These are phyloP conservation scores for Ophiobolus disseminans DNA, from an alignment of 2,329 filamentous ascomycete genomes.

Conservation along the genomic window DNA sequence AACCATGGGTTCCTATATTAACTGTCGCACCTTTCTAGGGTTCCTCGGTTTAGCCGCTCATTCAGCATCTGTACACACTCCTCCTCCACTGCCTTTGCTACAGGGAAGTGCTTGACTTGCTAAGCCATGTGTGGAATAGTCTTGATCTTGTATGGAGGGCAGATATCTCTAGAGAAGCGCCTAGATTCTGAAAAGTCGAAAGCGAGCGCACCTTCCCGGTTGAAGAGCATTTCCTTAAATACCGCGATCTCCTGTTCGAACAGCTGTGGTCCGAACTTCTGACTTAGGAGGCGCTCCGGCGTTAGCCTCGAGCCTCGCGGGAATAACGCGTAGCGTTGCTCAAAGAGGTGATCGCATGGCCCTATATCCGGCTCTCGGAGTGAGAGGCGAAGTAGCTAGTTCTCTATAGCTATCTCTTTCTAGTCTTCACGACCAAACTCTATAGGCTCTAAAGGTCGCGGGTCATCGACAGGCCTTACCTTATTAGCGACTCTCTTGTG, in stretches of 20 bases:
- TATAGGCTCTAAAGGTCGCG: neutral
- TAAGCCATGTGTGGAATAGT: neutral
- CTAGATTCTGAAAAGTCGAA: neutral
- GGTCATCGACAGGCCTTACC: neutral
- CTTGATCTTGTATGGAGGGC: neutral
- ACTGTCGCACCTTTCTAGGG: neutral
- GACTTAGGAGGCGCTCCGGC: neutral
- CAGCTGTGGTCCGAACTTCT: neutral
- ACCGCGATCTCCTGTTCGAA: neutral
- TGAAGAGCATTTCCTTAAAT: neutral
- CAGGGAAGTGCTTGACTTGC: neutral
- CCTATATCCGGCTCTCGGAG: neutral
- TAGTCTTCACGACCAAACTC: neutral
- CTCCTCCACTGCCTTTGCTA: neutral
- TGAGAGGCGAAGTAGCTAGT: neutral
- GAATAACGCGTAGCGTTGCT: neutral
- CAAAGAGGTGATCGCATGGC: neutral
- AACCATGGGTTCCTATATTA: neutral
- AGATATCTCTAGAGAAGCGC: neutral
- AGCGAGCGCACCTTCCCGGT: neutral
- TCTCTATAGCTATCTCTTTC: neutral
- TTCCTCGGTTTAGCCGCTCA: neutral
- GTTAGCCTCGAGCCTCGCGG: neutral
- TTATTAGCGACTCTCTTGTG: neutral
- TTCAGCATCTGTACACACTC: neutral